Percentiles rank a stretch among this genome's conserved stretches.
phyloP scores from a whole-genome alignment of 192 early-diverging fungal species.

The Backusella tarrabulga region DNA sequence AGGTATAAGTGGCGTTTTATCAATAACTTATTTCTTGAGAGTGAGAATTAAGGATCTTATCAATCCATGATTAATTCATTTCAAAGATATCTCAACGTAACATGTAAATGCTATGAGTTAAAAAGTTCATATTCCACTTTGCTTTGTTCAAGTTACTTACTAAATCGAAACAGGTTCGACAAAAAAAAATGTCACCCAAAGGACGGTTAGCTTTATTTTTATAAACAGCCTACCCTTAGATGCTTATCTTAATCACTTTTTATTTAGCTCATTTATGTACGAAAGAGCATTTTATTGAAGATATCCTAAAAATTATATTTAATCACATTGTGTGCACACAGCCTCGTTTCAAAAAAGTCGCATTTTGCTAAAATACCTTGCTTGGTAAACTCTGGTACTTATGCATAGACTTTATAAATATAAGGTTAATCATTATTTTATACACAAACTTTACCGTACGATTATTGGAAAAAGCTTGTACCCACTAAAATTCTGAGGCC shows the following conservation, averaged over 20 bases:
- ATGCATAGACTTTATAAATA: not conserved
- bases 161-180: no score
- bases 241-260: not conserved
- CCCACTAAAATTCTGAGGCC: not conserved
- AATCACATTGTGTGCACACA: not conserved
- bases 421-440: not conserved
- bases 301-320: not conserved
- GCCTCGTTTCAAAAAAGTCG: not conserved
- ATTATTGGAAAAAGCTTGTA: not conserved
- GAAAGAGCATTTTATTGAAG: not conserved
- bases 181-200: not conserved
- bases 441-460: not conserved
- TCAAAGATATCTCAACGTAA: no score
- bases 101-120: not conserved
- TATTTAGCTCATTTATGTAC: not conserved
- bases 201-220: not conserved
- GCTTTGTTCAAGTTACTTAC: not conserved
- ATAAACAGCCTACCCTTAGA: not conserved
- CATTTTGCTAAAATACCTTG: not conserved
- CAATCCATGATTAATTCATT: not conserved
- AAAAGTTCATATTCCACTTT: not conserved
- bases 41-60: not conserved
- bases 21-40: not conserved
- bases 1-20: not conserved
- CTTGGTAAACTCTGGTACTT: not conserved